Evolutionary conservation across 1,139 yeast genomes (phyloP).

Genomic region (Debaryomyces sp.): DNA sequence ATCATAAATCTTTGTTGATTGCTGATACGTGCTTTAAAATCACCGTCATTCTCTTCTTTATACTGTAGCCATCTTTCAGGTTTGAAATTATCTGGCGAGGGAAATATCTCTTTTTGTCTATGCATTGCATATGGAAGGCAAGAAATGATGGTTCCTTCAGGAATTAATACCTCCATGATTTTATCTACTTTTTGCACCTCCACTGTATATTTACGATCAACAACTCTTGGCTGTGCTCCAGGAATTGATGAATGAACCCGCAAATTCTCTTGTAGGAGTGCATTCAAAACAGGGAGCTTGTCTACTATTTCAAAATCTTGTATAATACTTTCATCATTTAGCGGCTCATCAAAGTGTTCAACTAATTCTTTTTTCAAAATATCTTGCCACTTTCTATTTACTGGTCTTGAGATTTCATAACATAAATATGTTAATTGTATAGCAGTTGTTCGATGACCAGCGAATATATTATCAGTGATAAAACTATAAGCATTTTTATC

Average conservation of each 20-base stretch:
- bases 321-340: conserved; percentile 25
- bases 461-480: conserved; percentile 48
- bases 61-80: conserved; percentile 65
- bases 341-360: conserved; percentile 33
- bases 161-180: conserved; percentile 31
- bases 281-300: conserved; percentile 54
- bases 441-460: conserved; percentile 81
- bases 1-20: conserved; percentile 57
- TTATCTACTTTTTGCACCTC: conserved; percentile 13
- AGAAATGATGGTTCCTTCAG: conserved; percentile 59
- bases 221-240: conserved; percentile 69
- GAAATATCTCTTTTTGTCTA: conserved; percentile 51
- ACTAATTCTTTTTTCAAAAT: conserved; percentile 47
- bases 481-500: conserved; percentile 43
- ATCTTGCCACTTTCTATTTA: conserved; percentile 42
- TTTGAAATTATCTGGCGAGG: conserved; percentile 50
- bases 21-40: conserved; percentile 39
- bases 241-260: conserved; percentile 74
- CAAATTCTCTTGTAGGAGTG: conserved; percentile 58
- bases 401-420: conserved; percentile 62
- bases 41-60: conserved; percentile 32
- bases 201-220: conserved; percentile 29
- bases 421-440: conserved; percentile 61
- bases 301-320: conserved; percentile 47
- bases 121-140: conserved; percentile 71